Evolutionary conservation across 139 green algal genomes (phyloP), one percentile per base, ranked within the genome.

Genomic region (Chlorella sp.): DNA sequence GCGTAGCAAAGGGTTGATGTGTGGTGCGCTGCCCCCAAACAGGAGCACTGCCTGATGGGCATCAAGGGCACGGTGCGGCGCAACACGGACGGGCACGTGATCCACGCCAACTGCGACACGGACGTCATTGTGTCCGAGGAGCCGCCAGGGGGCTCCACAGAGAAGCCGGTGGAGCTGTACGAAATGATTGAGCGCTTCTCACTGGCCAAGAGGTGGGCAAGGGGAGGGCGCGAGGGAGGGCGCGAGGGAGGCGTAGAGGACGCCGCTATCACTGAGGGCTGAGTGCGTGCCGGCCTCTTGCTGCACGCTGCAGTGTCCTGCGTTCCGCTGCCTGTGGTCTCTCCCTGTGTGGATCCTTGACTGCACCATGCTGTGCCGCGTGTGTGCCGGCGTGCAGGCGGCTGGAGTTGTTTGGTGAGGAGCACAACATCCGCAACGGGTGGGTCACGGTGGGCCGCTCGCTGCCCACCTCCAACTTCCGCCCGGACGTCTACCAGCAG

Each of bases 21-120:
- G 10, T 55, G 42, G 10, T 55, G 42, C 17, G n/a, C 42, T 55
- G 42, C 10, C 17, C 17, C 10, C 10, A 27, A 27, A 27, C 81
- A 94, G 88, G 90, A 95, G 83, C 90, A 95, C 79, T 96, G 90
- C 74, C 65, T 96, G 73, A 88, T 96, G 87, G 90, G 90, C 50
- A 89, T 96, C 35, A 83, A 82, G 32, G 90, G 90, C 61, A 91
- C 72, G 0, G 85, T 95, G 65, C 74, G 87, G 31, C 82, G 90
- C 1, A 74, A 75, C 29, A 74, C 73, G 31, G 90, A 96, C 63
- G 83, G 85, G 34, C 90, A 95, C 77, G 61, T 93, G 50, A 89
- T 95, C 60, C 89, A 95, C 73, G 73, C 88, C 72, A 96, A 96
- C 71, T 70, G 91, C 5, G 91, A 96, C 79, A 95, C 88, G 6